These are phyloP conservation scores for Hysterium pulicare DNA, from an alignment of 2,329 filamentous ascomycete genomes.

Conservation along the genomic window DNA sequence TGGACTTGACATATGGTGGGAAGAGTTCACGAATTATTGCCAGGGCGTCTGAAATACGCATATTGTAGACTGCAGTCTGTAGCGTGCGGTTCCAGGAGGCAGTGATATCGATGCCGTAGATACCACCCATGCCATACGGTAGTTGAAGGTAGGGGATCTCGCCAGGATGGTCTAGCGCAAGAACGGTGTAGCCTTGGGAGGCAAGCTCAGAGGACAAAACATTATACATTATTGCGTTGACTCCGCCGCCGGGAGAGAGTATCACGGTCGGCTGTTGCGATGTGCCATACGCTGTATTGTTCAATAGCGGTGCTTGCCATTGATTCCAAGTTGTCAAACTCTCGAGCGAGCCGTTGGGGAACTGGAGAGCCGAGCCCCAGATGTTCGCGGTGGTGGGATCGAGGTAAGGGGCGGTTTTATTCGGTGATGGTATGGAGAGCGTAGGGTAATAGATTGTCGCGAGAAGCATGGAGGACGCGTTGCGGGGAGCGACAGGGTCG, in stretches of 20 bases:
- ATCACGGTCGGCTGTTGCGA: slow-evolving; percentile 14
- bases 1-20: slow-evolving; percentile 3
- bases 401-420: slow-evolving; percentile 17
- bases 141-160: slow-evolving; percentile 16
- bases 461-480: slow-evolving; percentile 13
- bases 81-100: slow-evolving; percentile 10
- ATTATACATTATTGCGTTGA: slow-evolving; percentile 9
- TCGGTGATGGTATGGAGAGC: slow-evolving; percentile 7
- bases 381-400: slow-evolving; percentile 19
- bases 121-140: slow-evolving; percentile 6
- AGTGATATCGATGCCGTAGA: slow-evolving; percentile 14
- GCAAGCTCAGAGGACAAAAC: slow-evolving; percentile 14
- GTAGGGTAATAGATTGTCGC: slow-evolving; percentile 25
- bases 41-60: slow-evolving; percentile 16
- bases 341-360: slow-evolving; percentile 6
- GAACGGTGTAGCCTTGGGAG: slow-evolving; percentile 15
- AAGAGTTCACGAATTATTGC: slow-evolving; percentile 8
- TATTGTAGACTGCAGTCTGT: slow-evolving; percentile 10
- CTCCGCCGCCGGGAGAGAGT: slow-evolving; percentile 17
- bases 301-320: slow-evolving; percentile 10
- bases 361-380: slow-evolving; percentile 11
- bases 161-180: slow-evolving; percentile 18
- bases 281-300: neutral
- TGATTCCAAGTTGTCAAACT: slow-evolving; percentile 12
- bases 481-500: slow-evolving; percentile 16